Percentiles rank a stretch among this genome's conserved stretches.
phyloP scores from a whole-genome alignment of 345 rosid species.

The Diplotaxis tenuifolia region DNA sequence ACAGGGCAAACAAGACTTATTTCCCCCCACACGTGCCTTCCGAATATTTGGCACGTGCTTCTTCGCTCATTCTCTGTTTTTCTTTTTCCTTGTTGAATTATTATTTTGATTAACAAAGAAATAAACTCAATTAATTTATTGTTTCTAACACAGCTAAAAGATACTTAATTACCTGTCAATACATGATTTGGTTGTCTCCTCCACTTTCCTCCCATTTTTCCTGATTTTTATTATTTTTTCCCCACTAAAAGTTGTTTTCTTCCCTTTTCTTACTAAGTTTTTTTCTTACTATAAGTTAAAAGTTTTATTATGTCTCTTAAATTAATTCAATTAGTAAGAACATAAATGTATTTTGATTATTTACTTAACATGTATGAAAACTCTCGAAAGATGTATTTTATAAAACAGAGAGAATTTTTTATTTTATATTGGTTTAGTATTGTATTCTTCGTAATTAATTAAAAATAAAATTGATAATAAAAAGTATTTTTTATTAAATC shows the following conservation, averaged over 20 bases:
- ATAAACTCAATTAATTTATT: neutral
- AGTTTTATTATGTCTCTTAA: neutral
- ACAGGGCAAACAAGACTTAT: constrained; percentile 9
- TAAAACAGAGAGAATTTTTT: too few species aligned
- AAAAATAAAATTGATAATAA: too few species aligned
- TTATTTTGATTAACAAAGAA: neutral
- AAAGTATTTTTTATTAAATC: too few species aligned
- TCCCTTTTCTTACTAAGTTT: neutral
- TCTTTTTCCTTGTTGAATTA: neutral
- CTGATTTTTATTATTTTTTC: neutral
- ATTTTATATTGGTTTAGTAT: too few species aligned
- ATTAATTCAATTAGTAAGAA: neutral
- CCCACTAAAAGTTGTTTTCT: neutral
- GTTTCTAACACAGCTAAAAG: neutral
- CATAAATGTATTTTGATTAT: neutral
- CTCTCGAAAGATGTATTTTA: too few species aligned
- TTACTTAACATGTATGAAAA: too few species aligned
- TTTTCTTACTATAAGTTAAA: neutral
- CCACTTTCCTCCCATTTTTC: constrained; percentile 10
- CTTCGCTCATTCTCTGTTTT: neutral
- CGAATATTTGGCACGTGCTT: constrained; percentile 42
- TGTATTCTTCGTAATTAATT: too few species aligned
- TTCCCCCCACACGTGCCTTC: constrained; percentile 35
- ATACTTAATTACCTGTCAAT: constrained; percentile 16
- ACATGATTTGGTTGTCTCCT: constrained; percentile 22